phyloP scores from a whole-genome alignment of 129 eudicot species.

The Escallonia rubra region DNA sequence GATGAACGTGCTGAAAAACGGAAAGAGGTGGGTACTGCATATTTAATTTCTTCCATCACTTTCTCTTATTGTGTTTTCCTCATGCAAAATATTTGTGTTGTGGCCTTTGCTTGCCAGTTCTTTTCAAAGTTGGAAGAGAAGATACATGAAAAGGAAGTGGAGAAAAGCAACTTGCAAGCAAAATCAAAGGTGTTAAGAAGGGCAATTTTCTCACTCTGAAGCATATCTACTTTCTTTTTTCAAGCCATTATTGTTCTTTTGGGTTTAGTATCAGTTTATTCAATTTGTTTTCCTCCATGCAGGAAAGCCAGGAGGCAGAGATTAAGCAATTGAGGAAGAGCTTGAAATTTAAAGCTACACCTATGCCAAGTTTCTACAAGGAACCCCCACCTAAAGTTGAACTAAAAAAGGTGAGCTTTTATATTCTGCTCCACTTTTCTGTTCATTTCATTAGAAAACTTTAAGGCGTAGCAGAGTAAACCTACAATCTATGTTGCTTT shows the following conservation, averaged over 20 bases:
- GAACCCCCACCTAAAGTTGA: conserved; percentile 84
- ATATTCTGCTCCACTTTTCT: background rate
- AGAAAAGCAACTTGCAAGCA: conserved; percentile 58
- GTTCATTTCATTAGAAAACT: background rate
- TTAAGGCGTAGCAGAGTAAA: too few relatives aligned
- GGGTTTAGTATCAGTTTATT: background rate
- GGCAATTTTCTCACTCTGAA: conserved; percentile 8
- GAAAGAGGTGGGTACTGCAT: conserved; percentile 48
- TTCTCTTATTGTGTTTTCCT: background rate
- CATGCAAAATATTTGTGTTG: conserved; percentile 3
- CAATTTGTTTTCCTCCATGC: conserved; percentile 10
- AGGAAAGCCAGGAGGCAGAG: conserved; percentile 93
- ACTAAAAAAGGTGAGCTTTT: conserved; percentile 63
- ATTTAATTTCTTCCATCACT: background rate
- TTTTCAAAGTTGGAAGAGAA: conserved; percentile 85
- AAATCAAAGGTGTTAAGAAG: conserved; percentile 69
- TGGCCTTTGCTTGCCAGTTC: conserved; percentile 42
- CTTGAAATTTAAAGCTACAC: conserved; percentile 82
- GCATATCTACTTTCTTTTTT: background rate
- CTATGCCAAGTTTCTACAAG: conserved; percentile 86
- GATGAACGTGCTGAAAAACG: conserved; percentile 95
- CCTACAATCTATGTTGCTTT: too few relatives aligned
- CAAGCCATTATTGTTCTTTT: background rate
- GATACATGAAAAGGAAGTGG: conserved; percentile 72
- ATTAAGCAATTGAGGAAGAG: conserved; percentile 83